phyloP scores from a whole-genome alignment of 208 protist genomes.

The Leptomonas pyrrhocoris region DNA sequence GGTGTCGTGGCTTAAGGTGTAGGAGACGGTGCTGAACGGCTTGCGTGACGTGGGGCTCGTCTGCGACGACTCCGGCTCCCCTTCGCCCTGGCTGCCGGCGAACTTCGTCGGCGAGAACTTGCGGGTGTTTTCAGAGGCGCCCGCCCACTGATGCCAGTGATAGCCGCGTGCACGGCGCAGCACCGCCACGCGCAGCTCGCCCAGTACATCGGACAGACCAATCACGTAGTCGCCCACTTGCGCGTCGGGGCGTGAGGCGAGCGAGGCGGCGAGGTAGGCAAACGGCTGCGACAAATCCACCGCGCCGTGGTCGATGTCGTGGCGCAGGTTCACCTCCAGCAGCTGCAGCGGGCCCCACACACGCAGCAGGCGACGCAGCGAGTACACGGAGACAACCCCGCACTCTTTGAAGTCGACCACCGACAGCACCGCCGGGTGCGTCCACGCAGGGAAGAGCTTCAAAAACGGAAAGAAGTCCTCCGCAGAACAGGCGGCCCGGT shows the following conservation, averaged over 20 bases:
- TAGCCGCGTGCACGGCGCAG: slow-evolving; percentile 28
- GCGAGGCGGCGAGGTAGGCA: slow-evolving; percentile 50
- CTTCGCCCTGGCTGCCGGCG: not conserved
- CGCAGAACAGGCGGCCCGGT: slow-evolving; percentile 53
- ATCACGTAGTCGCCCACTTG: slow-evolving; percentile 75
- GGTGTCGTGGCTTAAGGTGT: slow-evolving; percentile 70
- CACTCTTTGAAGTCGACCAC: slow-evolving; percentile 73
- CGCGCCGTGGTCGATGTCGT: slow-evolving; percentile 58
- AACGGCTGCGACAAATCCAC: slow-evolving; percentile 62
- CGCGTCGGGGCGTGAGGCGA: slow-evolving; percentile 56
- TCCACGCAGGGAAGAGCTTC: slow-evolving; percentile 61
- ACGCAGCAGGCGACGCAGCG: slow-evolving; percentile 68
- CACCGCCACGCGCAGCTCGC: slow-evolving; percentile 67
- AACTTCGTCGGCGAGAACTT: slow-evolving; percentile 2
- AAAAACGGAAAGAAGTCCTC: slow-evolving; percentile 60
- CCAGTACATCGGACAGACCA: slow-evolving; percentile 55
- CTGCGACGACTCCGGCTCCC: not conserved
- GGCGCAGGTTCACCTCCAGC: slow-evolving; percentile 70
- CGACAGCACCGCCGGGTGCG: slow-evolving; percentile 47
- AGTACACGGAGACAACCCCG: slow-evolving; percentile 81
- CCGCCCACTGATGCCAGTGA: slow-evolving; percentile 19
- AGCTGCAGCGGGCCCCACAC: slow-evolving; percentile 87
- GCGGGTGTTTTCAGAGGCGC: slow-evolving; percentile 15
- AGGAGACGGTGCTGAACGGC: slow-evolving; percentile 36
- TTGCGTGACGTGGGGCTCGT: not conserved